Evolutionary conservation across 805 yeast genomes (phyloP).

Genomic region (Candida alai): DNA sequence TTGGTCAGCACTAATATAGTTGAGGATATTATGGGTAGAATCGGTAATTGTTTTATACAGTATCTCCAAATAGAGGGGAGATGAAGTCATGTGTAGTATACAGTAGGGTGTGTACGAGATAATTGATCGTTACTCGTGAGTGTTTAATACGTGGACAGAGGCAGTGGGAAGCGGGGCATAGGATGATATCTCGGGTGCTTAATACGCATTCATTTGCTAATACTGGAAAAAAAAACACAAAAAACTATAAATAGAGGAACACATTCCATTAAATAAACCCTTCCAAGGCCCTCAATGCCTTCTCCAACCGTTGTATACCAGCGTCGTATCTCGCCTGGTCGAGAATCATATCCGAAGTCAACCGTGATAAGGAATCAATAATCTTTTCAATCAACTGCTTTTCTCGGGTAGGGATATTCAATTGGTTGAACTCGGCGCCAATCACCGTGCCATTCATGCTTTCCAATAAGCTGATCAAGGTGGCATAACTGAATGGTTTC

Average conservation of each 20-base stretch:
- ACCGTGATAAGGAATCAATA: slow-evolving; percentile 76
- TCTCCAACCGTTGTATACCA: slow-evolving; percentile 73
- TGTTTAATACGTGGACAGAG: too few species aligned
- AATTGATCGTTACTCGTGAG: too few species aligned
- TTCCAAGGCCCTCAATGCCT: slow-evolving; percentile 81
- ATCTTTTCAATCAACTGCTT: slow-evolving; percentile 78
- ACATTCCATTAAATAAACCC: slow-evolving; percentile 49
- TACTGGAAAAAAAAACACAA: too few species aligned
- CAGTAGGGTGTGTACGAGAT: too few species aligned
- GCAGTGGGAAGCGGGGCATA: too few species aligned
- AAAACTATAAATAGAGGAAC: not conserved
- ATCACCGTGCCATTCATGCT: slow-evolving; percentile 59
- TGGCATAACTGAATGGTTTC: slow-evolving; percentile 38
- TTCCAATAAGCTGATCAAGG: slow-evolving; percentile 49
- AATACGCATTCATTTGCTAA: too few species aligned
- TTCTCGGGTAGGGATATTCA: slow-evolving; percentile 73
- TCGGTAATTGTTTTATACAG: slow-evolving; percentile 24
- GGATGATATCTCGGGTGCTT: too few species aligned
- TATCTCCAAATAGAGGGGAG: slow-evolving; percentile 11
- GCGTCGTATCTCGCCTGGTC: slow-evolving; percentile 79
- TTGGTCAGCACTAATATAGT: slow-evolving; percentile 24
- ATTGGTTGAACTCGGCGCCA: slow-evolving; percentile 67
- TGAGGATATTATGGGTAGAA: slow-evolving; percentile 27
- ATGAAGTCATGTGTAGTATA: not conserved
- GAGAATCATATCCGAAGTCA: slow-evolving; percentile 86